Conservation (phyloP, 2,329 filamentous ascomycete species). For the Aspergillus uvarum region DNA sequence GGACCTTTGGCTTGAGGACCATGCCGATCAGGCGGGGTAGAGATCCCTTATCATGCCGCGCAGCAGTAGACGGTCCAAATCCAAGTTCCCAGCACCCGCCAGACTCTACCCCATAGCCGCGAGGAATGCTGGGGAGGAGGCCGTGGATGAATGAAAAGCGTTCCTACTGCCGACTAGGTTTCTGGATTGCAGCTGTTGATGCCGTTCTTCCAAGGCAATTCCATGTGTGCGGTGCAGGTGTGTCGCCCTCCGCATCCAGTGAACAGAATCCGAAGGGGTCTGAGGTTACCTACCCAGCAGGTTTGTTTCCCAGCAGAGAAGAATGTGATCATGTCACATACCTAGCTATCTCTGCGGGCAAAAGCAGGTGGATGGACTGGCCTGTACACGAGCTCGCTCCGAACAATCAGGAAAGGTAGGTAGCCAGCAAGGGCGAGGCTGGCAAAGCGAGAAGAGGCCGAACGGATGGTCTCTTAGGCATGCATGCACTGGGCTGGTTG, state of each 20-base stretch:
- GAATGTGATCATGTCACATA: background rate
- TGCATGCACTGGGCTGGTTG: background rate
- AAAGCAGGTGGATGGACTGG: background rate
- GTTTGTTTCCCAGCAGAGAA: background rate
- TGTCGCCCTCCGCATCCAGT: background rate
- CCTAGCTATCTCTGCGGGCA: background rate
- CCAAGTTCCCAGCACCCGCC: background rate
- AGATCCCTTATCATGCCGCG: background rate
- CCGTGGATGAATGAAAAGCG: background rate
- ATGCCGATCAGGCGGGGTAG: background rate
- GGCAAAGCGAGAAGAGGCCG: background rate
- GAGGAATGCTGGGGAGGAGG: background rate
- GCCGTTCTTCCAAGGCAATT: background rate
- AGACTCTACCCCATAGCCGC: background rate
- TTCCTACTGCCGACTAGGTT: background rate
- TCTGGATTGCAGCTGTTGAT: background rate
- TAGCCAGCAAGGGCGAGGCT: slow-evolving; percentile 1
- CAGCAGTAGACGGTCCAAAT: background rate
- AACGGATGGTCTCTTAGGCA: background rate
- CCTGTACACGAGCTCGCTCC: too few relatives aligned
- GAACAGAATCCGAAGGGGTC: background rate
- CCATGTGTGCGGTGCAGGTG: background rate
- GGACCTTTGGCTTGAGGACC: background rate
- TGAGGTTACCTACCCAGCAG: background rate
- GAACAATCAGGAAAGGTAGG: too few relatives aligned